Evolutionary conservation across 148 eudicot genomes (phyloP), one percentile per base, ranked within the genome.

Genomic region (Arctostaphylos glauca): DNA sequence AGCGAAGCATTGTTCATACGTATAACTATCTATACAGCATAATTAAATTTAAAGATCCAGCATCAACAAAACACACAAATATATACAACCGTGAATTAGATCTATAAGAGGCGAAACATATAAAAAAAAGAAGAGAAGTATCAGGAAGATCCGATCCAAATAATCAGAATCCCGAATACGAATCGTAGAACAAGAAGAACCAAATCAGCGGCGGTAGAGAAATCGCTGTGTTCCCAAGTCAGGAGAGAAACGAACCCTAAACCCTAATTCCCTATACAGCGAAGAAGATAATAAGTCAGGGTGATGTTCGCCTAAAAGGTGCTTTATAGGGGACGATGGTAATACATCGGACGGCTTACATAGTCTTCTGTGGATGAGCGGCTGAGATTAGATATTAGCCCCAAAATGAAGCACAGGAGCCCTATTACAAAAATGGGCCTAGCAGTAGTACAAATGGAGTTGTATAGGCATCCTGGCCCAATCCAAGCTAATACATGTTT

Each of bases 1-100:
- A 59, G 52, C 64, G 86, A 86, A 86, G 88, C 88, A n/a, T 81
- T 41, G 2, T 18, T 48, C 38, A 43, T 38, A 31, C 6, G 0
- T 21, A 79, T 7, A 44, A 12, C 60, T 2, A 58, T n/a, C 13
- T 19, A 3, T 59, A 59, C 7, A 31, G 38, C 38, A 31, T 31
- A 31, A 31, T 31, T 31, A 1, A 31, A 31, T 1, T 31, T 31
- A 31, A 31, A 31, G 38, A 31, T 31, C 38, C 38, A 31, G 8
- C 9, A 15, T 7, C 3, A 14, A 18, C 21, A 52, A 9, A 0
- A 7, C 12, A 8, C 4, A 3, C 31, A 62, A 62, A 55, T 25
- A 31, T 25, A 31, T 77, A 4, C 64, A 31, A 52, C n/a, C 18
- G 14, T 18, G 62, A 59, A 59, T 59, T 23, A 6, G 64, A 59